phyloP scores from a whole-genome alignment of 441 rosid genomes.

The Populus hybrid region DNA sequence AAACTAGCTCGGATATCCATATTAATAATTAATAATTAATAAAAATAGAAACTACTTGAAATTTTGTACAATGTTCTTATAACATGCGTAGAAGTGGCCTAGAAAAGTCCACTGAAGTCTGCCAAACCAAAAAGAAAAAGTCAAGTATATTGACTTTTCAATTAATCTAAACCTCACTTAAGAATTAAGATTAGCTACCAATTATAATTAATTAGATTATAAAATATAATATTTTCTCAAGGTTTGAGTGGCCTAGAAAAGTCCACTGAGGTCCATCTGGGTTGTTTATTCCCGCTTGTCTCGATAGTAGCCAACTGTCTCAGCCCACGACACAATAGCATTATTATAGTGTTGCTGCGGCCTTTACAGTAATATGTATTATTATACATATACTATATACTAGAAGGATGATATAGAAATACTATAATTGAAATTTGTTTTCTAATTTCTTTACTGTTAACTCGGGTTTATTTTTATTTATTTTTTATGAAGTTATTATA shows the following conservation, averaged over 20 bases:
- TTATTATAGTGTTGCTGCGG: neutral
- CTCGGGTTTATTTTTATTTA: no score
- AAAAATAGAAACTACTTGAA: no score
- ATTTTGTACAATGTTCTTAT: no score
- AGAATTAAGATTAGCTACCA: neutral
- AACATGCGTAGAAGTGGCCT: neutral
- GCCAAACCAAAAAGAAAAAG: slow-evolving; percentile 26
- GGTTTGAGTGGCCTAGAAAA: slow-evolving; percentile 15
- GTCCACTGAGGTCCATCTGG: neutral
- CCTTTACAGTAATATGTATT: neutral
- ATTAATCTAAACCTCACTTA: neutral
- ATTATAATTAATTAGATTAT: neutral
- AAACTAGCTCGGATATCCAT: no score
- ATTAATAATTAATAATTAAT: no score
- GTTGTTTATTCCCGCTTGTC: neutral
- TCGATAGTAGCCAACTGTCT: slow-evolving; percentile 32
- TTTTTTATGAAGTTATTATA: no score
- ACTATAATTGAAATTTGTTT: no score
- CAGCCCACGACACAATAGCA: slow-evolving; percentile 28
- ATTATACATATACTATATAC: no score
- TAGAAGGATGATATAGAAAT: no score
- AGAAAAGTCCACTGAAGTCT: neutral
- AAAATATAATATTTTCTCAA: slow-evolving; percentile 15
- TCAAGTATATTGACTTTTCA: slow-evolving; percentile 31
- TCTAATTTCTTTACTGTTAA: no score